Evolutionary conservation across 805 yeast genomes (phyloP).

Genomic region (Teunomyces pallodes): DNA sequence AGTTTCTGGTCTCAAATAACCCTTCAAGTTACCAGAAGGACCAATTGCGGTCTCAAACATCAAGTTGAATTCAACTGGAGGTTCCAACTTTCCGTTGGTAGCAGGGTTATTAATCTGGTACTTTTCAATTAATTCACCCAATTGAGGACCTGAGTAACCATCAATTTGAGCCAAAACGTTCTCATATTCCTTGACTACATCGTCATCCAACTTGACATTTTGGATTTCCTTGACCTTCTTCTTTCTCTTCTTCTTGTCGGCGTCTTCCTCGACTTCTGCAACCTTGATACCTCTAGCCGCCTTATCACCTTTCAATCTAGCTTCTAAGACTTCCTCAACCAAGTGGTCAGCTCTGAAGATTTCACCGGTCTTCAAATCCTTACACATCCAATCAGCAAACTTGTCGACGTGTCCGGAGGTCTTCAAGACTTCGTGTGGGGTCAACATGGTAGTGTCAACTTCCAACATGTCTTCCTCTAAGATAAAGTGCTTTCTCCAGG

Average conservation of each 20-base stretch:
- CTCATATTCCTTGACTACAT: constrained; percentile 77
- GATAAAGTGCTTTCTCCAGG: constrained; percentile 97
- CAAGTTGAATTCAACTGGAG: constrained; percentile 92
- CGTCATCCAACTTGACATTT: constrained; percentile 90
- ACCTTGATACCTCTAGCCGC: constrained; percentile 84
- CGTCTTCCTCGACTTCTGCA: constrained; percentile 55
- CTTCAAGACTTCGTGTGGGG: constrained; percentile 96
- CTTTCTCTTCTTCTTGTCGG: constrained; percentile 67
- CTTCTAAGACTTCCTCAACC: constrained; percentile 95
- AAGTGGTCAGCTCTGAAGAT: constrained; percentile 98
- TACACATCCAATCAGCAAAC: constrained; percentile 99
- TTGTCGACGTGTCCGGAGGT: constrained; percentile 99
- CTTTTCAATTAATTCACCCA: constrained; percentile 84
- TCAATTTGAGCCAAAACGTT: constrained; percentile 88
- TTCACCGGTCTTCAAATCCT: constrained; percentile 93
- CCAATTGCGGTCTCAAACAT: constrained; percentile 99
- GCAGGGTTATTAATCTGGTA: constrained; percentile 88
- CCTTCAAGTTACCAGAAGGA: constrained; percentile 94
- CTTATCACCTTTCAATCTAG: constrained; percentile 94
- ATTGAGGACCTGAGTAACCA: constrained; percentile 88
- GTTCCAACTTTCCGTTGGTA: constrained; percentile 80
- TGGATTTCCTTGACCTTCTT: constrained; percentile 89
- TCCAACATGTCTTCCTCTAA: constrained; percentile 98
- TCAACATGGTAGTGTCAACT: constrained; percentile 96
- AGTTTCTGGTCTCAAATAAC: constrained; percentile 96